Conservation (phyloP, 345 rosid species). For the Adansonia digitata region DNA sequence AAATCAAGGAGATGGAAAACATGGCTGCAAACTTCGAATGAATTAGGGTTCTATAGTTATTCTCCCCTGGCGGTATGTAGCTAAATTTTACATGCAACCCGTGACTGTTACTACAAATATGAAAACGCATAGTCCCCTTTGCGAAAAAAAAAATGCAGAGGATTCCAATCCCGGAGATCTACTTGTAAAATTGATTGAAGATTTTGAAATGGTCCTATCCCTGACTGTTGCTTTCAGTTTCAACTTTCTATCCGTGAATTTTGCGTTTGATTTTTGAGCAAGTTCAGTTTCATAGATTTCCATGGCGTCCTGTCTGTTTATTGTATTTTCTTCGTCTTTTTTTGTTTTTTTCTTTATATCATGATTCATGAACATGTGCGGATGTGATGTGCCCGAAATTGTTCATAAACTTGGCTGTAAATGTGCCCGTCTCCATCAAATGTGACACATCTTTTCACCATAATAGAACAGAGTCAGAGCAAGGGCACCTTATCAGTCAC, state of each 20-base stretch:
- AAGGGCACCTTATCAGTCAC: not conserved
- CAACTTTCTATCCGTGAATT: slow-evolving; percentile 47
- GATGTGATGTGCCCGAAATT: not conserved
- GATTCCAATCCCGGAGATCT: not conserved
- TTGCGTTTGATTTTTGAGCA: slow-evolving; percentile 19
- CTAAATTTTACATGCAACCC: slow-evolving; percentile 33
- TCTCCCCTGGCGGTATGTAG: slow-evolving; percentile 31
- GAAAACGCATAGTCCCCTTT: not conserved
- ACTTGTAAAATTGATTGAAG: slow-evolving; percentile 22
- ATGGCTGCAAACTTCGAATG: slow-evolving; percentile 43
- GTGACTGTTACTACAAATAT: slow-evolving; percentile 35
- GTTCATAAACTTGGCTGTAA: not conserved
- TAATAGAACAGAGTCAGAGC: not conserved
- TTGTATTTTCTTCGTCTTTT: not conserved
- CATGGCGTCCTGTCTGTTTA: not conserved
- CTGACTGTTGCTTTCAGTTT: slow-evolving; percentile 35
- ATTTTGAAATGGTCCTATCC: slow-evolving; percentile 38
- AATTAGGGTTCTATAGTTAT: slow-evolving; percentile 20
- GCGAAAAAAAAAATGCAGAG: not conserved
- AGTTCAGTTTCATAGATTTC: slow-evolving; percentile 15
- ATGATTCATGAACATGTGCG: not conserved
- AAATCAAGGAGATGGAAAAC: slow-evolving; percentile 44
- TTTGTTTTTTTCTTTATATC: too few relatives aligned
- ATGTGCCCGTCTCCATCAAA: not conserved
- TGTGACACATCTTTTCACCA: not conserved